Conservation (phyloP, 805 yeast genomes). For the Candida anglica region DNA sequence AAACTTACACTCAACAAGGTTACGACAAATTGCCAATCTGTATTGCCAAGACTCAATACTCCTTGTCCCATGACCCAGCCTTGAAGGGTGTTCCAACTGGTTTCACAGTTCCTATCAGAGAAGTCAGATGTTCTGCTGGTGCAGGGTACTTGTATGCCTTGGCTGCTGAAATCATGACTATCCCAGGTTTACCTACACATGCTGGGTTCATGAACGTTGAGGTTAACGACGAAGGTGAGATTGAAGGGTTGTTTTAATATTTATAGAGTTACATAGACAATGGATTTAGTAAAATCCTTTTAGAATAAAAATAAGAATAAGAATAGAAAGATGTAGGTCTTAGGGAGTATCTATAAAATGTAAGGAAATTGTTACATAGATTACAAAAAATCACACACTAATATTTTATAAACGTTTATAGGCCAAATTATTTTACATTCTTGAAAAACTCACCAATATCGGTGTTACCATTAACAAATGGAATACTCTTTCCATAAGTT, state of each 20-base stretch:
- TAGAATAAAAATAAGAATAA: not conserved
- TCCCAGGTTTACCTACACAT: constrained; percentile 95
- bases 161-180: constrained; percentile 96
- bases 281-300: not conserved
- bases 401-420: too few relatives aligned
- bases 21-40: constrained; percentile 90
- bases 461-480: constrained; percentile 43
- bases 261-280: constrained; percentile 1
- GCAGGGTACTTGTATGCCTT: constrained; percentile 95
- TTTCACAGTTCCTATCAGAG: constrained; percentile 90
- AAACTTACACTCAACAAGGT: constrained; percentile 79
- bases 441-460: too few relatives aligned
- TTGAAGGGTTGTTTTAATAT: constrained; percentile 84
- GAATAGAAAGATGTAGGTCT: not conserved
- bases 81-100: constrained; percentile 95
- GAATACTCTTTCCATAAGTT: constrained; percentile 41
- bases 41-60: constrained; percentile 96
- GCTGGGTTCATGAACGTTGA: constrained; percentile 97
- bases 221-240: constrained; percentile 83
- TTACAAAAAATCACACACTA: too few relatives aligned
- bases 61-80: constrained; percentile 88
- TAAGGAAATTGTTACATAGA: too few relatives aligned
- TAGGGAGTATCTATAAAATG: not conserved
- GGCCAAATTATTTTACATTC: too few relatives aligned
- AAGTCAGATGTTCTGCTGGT: constrained; percentile 90